A percentile compares a stretch with the other conserved stretches of the same genome.
Conservation (phyloP, 257 asterid species). For the Plectranthus barbatus region DNA sequence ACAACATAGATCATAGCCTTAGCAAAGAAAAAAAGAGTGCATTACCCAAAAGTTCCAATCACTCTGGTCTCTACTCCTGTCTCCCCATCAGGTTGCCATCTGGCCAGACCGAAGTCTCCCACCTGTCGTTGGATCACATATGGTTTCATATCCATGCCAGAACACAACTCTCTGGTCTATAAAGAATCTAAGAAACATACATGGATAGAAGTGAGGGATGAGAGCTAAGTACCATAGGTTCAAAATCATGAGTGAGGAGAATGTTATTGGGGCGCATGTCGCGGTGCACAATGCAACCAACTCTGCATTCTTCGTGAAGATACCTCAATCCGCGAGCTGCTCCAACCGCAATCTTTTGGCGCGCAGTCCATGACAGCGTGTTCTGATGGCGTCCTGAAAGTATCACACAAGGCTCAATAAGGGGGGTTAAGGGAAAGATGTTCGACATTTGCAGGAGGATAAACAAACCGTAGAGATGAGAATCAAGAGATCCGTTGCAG, state of each 20-base stretch:
- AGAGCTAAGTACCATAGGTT: constrained; percentile 63
- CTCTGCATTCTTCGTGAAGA: constrained; percentile 97
- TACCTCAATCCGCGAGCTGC: constrained; percentile 93
- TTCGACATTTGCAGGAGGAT: background rate
- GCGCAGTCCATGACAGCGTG: constrained; percentile 71
- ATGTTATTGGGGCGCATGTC: constrained; percentile 96
- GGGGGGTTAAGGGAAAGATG: background rate
- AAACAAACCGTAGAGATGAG: constrained; percentile 75
- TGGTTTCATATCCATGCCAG: too few species aligned
- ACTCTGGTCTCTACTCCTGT: constrained; percentile 92
- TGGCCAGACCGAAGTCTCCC: constrained; percentile 92
- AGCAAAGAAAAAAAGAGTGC: background rate
- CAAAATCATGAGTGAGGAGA: constrained; percentile 92
- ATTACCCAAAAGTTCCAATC: constrained; percentile 87
- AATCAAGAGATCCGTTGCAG: constrained; percentile 97
- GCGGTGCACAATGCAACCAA: constrained; percentile 94
- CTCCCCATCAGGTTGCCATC: constrained; percentile 98
- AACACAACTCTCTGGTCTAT: too few species aligned
- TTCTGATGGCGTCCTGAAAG: constrained; percentile 53
- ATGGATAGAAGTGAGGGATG: background rate
- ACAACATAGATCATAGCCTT: background rate
- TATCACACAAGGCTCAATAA: background rate
- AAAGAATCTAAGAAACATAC: background rate
- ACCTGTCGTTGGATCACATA: constrained; percentile 31
- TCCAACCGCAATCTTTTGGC: constrained; percentile 84